A percentile compares a stretch with the other conserved stretches of the same genome.
These are phyloP conservation scores for Neoboletus magnificus DNA, from an alignment of 768 basidiomycete species.

Conservation along the genomic window DNA sequence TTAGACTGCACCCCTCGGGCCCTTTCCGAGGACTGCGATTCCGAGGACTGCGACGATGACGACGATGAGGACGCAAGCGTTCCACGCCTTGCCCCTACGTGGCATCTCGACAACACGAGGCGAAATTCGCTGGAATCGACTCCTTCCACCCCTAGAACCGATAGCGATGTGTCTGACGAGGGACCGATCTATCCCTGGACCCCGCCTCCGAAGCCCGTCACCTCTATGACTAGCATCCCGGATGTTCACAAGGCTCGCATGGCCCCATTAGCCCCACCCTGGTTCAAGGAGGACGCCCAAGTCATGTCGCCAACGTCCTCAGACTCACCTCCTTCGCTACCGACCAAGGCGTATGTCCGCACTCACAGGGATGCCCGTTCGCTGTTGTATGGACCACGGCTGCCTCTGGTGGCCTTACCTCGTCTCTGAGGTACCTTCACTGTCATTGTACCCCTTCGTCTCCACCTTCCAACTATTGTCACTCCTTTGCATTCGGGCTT, in stretches of 20 bases:
- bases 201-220: neutral
- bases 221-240: neutral
- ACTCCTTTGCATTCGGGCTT: too few species aligned
- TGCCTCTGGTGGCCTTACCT: neutral
- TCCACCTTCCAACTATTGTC: constrained; percentile 13
- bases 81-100: neutral
- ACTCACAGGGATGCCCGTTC: constrained; percentile 2
- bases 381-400: neutral
- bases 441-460: neutral
- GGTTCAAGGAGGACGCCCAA: neutral
- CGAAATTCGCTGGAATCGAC: neutral
- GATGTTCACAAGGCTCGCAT: neutral
- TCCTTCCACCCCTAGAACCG: neutral
- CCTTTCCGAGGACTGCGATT: constrained; percentile 6
- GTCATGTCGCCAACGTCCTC: neutral
- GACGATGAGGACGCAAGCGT: neutral
- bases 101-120: neutral
- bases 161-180: constrained; percentile 1
- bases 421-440: neutral
- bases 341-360: neutral
- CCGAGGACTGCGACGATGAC: neutral
- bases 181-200: constrained; percentile 5
- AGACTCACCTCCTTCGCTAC: constrained; percentile 1
- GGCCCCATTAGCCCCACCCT: neutral
- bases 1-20: constrained; percentile 4